Evolutionary conservation across 2,329 filamentous ascomycete genomes (phyloP).

Genomic region (Rhinocladiella mackenziei): DNA sequence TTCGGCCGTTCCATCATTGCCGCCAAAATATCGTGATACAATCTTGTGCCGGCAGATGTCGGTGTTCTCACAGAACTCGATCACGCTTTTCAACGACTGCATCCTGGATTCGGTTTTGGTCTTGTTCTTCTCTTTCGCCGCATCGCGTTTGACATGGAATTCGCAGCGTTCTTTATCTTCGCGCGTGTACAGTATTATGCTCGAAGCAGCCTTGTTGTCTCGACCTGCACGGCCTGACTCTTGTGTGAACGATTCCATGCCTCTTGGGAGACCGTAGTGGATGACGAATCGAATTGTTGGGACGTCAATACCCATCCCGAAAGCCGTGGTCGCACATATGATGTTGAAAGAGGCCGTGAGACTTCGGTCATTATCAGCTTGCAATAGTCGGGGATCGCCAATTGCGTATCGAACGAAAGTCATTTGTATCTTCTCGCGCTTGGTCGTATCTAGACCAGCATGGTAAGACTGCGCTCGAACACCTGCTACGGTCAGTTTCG

Average conservation of each 20-base stretch:
- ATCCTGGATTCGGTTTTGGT: constrained; percentile 49
- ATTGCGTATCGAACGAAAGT: constrained; percentile 26
- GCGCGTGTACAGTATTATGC: constrained; percentile 85
- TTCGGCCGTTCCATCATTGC: constrained; percentile 31
- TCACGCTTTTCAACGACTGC: constrained; percentile 63
- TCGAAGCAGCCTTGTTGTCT: constrained; percentile 80
- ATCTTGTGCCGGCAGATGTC: constrained; percentile 68
- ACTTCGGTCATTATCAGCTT: constrained; percentile 19
- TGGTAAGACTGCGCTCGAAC: constrained; percentile 47
- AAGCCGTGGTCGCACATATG: constrained; percentile 91
- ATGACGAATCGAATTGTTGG: constrained; percentile 90
- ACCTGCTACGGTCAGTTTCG: constrained; percentile 33
- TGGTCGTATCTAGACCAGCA: constrained; percentile 67
- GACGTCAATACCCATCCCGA: constrained; percentile 98
- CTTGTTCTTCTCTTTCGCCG: constrained; percentile 33
- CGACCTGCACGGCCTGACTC: constrained; percentile 88
- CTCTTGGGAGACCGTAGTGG: constrained; percentile 90
- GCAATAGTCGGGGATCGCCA: constrained; percentile 18
- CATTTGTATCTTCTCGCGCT: constrained; percentile 54
- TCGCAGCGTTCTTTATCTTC: constrained; percentile 69
- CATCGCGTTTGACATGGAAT: constrained; percentile 12
- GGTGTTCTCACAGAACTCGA: constrained; percentile 77
- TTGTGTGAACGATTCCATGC: constrained; percentile 94
- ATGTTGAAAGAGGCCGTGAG: constrained; percentile 68
- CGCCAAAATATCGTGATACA: constrained; percentile 72